phyloP scores from a whole-genome alignment of 108 stramenopile species.

The Skeletonema costatum region DNA sequence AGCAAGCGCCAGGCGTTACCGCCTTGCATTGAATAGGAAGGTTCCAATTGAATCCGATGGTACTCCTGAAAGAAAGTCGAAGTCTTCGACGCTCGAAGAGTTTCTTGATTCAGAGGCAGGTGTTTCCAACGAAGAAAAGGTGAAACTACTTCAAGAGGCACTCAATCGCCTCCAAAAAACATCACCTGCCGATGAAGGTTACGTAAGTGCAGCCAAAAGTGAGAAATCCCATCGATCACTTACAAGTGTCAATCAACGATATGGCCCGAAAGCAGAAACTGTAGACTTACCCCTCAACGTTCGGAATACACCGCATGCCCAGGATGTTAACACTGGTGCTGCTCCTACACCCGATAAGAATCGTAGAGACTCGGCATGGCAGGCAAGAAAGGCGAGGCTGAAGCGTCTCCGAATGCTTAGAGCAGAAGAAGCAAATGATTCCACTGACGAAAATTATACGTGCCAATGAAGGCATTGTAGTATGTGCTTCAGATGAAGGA shows the following conservation, averaged over 20 bases:
- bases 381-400: constrained; percentile 40
- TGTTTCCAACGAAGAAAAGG: not conserved
- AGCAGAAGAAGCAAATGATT: not conserved
- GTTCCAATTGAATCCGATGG: not conserved
- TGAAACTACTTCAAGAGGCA: constrained; percentile 1
- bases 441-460: constrained; percentile 3
- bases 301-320: not conserved
- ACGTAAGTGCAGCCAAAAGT: not conserved
- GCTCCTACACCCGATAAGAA: not conserved
- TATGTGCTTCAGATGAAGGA: constrained; percentile 5
- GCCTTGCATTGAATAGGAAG: constrained; percentile 25
- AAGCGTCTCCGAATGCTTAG: constrained; percentile 19
- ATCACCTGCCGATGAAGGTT: not conserved
- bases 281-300: not conserved
- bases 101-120: not conserved
- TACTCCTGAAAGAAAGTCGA: not conserved
- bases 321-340: constrained; percentile 4
- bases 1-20: constrained; percentile 35
- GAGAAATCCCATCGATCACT: not conserved
- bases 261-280: not conserved
- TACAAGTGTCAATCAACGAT: not conserved
- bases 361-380: constrained; percentile 23
- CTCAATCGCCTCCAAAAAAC: not conserved
- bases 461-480: not conserved
- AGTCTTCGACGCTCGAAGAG: not conserved